Evolutionary conservation across 257 asterid genomes (phyloP).

Genomic region (Orobanche coerulescens): DNA sequence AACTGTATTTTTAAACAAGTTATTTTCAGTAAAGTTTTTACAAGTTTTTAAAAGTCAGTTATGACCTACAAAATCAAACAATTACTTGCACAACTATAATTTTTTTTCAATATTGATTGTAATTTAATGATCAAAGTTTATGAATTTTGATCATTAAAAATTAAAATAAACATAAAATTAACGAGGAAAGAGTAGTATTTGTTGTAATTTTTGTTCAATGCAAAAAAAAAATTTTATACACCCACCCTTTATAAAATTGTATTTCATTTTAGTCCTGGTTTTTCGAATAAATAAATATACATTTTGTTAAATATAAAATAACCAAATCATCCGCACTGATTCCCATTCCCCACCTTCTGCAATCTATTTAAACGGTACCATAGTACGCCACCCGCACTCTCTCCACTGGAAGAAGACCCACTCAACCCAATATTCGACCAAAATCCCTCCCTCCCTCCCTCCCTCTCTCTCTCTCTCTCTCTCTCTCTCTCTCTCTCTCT

Average conservation of each 20-base stretch:
- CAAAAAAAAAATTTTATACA: too few species aligned
- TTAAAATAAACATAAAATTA: too few species aligned
- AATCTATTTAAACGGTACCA: slow-evolving; percentile 26
- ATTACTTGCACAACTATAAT: too few species aligned
- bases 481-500: neutral
- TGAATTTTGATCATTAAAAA: too few species aligned
- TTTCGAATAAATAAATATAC: neutral
- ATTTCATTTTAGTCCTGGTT: neutral
- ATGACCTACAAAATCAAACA: too few species aligned
- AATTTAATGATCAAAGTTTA: too few species aligned
- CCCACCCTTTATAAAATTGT: neutral
- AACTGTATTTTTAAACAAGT: too few species aligned
- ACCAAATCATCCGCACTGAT: slow-evolving; percentile 5
- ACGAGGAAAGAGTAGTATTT: too few species aligned
- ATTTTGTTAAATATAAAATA: neutral
- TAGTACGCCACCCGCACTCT: neutral
- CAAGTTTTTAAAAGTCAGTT: too few species aligned
- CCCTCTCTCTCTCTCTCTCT: neutral
- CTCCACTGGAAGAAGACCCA: slow-evolving; percentile 15
- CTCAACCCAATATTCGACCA: slow-evolving; percentile 10
- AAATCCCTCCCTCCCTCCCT: slow-evolving; percentile 6
- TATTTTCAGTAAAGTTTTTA: too few species aligned
- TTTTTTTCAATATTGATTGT: too few species aligned
- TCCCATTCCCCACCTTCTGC: neutral
- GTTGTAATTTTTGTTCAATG: too few species aligned